A percentile compares a stretch with the other conserved stretches of the same genome.
Evolutionary conservation across 73 alveolate genomes (phyloP).

Genomic region (Paramecium biaurelia): DNA sequence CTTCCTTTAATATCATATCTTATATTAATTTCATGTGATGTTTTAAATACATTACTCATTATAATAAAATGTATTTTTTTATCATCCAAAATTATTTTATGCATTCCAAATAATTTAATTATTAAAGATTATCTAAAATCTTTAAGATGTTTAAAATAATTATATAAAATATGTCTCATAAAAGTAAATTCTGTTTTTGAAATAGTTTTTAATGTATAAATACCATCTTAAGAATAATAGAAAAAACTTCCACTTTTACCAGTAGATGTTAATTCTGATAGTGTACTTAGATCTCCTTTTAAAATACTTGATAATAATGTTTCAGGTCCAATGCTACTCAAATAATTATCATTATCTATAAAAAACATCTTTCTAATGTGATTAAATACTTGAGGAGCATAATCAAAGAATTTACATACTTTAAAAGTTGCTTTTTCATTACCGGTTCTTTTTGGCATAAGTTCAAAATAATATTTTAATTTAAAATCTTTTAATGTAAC

Average conservation of each 20-base stretch:
- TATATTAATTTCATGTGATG: conserved; percentile 79
- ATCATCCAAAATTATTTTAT: conserved; percentile 69
- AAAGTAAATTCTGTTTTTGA: conserved; percentile 84
- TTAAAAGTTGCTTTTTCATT: conserved; percentile 61
- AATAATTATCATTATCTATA: conserved; percentile 70
- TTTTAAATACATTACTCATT: conserved; percentile 92
- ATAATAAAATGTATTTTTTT: conserved; percentile 70
- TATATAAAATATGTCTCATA: conserved; percentile 81
- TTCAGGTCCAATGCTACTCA: conserved; percentile 77
- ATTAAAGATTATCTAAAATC: conserved; percentile 81
- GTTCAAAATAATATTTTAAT: conserved; percentile 72
- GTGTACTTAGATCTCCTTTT: conserved; percentile 47
- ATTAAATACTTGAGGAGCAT: conserved; percentile 83
- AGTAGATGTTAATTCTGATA: conserved; percentile 65
- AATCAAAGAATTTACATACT: conserved; percentile 79
- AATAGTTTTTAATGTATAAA: conserved; percentile 90
- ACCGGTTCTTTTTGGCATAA: conserved; percentile 67
- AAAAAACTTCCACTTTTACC: conserved; percentile 98
- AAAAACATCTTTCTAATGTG: conserved; percentile 70
- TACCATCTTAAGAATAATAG: conserved; percentile 96
- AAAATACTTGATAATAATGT: conserved; percentile 61
- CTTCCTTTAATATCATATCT: conserved; percentile 84
- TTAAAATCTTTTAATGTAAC: conserved; percentile 72
- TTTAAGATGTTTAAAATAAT: conserved; percentile 77
- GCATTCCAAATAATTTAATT: conserved; percentile 80